phyloP scores from a whole-genome alignment of 495 filamentous ascomycete genomes.

The Aspergillus nidulans region DNA sequence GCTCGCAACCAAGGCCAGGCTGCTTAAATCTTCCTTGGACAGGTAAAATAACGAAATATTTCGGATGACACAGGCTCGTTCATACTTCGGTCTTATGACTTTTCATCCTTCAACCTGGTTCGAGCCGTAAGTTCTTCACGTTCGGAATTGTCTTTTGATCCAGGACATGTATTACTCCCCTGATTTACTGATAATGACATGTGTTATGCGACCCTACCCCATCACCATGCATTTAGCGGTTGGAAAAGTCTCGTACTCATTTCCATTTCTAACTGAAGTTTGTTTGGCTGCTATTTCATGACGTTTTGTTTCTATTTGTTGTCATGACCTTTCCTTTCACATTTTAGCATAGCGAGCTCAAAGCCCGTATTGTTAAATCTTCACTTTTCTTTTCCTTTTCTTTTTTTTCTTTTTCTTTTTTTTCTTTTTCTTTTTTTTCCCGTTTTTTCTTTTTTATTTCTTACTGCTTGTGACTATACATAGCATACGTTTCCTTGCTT shows the following conservation, averaged over 20 bases:
- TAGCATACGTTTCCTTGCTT: not conserved
- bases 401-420: conserved; percentile 20
- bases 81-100: conserved; percentile 9
- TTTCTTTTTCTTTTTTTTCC: conserved; percentile 17
- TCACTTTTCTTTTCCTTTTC: not conserved
- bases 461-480: not conserved
- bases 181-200: conserved; percentile 45
- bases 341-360: conserved; percentile 28
- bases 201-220: conserved; percentile 39
- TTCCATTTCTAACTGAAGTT: conserved; percentile 33
- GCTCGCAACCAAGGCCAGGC: conserved; percentile 47
- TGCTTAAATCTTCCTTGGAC: conserved; percentile 31
- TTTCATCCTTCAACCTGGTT: conserved; percentile 22
- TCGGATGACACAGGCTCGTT: conserved; percentile 8
- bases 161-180: conserved; percentile 43
- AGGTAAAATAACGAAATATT: conserved; percentile 3
- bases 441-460: conserved; percentile 5
- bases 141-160: conserved; percentile 17
- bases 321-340: conserved; percentile 16
- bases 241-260: conserved; percentile 41
- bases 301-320: conserved; percentile 20
- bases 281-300: conserved; percentile 17
- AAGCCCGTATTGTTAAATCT: conserved; percentile 21
- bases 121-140: not conserved
- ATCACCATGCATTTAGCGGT: conserved; percentile 49